Evolutionary conservation across 2,329 filamentous ascomycete species (phyloP).

Genomic region (Dothiorella sarmentorum): DNA sequence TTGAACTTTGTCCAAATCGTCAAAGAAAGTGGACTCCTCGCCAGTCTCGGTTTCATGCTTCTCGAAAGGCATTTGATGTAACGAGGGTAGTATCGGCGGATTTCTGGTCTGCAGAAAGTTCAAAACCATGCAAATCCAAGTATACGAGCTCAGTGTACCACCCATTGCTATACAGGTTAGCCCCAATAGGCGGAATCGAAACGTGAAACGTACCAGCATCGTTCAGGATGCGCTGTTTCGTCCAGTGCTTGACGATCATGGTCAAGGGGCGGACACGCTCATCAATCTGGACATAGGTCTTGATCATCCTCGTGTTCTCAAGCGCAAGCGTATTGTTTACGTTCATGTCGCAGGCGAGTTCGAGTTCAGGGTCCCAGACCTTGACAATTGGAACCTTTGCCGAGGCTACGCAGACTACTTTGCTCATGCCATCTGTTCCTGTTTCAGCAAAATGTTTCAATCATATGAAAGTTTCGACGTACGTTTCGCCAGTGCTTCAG

Average conservation of each 20-base stretch:
- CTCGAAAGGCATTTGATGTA: slow-evolving; percentile 71
- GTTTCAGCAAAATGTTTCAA: slow-evolving; percentile 34
- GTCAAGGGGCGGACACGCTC: slow-evolving; percentile 84
- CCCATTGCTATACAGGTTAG: slow-evolving; percentile 65
- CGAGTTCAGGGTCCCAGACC: slow-evolving; percentile 92
- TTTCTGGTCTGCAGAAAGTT: slow-evolving; percentile 88
- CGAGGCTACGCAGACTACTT: slow-evolving; percentile 88
- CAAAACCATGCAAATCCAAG: slow-evolving; percentile 98
- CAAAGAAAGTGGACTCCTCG: slow-evolving; percentile 73
- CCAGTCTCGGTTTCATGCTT: slow-evolving; percentile 62
- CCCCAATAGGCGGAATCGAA: neutral
- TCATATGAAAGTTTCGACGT: slow-evolving; percentile 42
- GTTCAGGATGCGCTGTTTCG: slow-evolving; percentile 85
- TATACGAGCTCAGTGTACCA: slow-evolving; percentile 94
- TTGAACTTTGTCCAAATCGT: slow-evolving; percentile 71
- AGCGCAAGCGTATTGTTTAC: slow-evolving; percentile 95
- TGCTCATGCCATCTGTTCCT: slow-evolving; percentile 82
- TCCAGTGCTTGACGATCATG: slow-evolving; percentile 98
- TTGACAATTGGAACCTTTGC: slow-evolving; percentile 99
- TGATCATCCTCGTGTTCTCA: slow-evolving; percentile 97
- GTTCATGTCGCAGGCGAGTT: slow-evolving; percentile 93
- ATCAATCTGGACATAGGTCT: slow-evolving; percentile 92
- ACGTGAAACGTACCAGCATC: slow-evolving; percentile 73
- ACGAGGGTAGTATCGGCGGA: slow-evolving; percentile 77
- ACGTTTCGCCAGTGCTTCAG: slow-evolving; percentile 81